phyloP scores from a whole-genome alignment of 2,329 filamentous ascomycete species.

The Fusarium keratoplasticum region DNA sequence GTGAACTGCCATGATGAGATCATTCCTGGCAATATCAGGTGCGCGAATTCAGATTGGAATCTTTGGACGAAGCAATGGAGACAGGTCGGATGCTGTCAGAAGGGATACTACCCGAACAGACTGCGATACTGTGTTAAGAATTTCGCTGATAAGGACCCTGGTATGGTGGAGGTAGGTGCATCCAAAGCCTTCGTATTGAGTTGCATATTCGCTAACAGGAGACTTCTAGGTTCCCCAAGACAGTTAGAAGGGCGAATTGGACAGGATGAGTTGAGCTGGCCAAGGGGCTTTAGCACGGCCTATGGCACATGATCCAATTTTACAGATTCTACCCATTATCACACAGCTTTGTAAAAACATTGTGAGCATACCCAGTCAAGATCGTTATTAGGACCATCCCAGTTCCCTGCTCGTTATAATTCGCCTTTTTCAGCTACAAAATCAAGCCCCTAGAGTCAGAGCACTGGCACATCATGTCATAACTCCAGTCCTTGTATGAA shows the following conservation, averaged over 20 bases:
- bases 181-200: not conserved
- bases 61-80: conserved; percentile 22
- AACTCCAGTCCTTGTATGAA: too few relatives aligned
- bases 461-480: too few relatives aligned
- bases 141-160: not conserved
- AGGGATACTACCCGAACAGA: conserved; percentile 19
- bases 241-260: not conserved
- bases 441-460: too few relatives aligned
- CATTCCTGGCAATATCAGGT: conserved; percentile 13
- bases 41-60: conserved; percentile 13
- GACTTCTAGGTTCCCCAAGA: not conserved
- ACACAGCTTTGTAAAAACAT: too few relatives aligned
- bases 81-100: conserved; percentile 21
- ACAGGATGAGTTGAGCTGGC: not conserved
- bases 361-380: too few relatives aligned
- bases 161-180: not conserved
- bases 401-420: too few relatives aligned
- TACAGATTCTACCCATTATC: too few relatives aligned
- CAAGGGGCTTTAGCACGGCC: not conserved
- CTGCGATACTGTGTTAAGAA: conserved; percentile 9
- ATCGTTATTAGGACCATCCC: too few relatives aligned
- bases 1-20: conserved; percentile 12
- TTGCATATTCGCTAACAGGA: not conserved
- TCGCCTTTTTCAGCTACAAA: too few relatives aligned
- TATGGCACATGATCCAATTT: too few relatives aligned